These are phyloP conservation scores for Clonostachys rosea DNA, from an alignment of 2,329 filamentous ascomycete species.

Conservation along the genomic window DNA sequence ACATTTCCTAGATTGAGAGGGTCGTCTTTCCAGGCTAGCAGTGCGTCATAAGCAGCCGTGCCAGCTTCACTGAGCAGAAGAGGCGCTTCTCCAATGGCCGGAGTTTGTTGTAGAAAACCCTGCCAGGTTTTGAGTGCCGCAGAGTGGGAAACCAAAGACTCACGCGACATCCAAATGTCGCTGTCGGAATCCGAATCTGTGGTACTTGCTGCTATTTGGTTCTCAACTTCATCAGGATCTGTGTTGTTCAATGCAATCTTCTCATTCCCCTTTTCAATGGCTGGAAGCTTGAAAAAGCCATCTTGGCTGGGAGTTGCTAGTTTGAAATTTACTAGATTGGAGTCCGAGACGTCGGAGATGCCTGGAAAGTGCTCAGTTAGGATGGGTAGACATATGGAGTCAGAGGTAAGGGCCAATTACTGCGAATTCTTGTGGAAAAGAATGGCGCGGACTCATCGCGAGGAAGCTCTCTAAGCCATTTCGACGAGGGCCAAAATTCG, in stretches of 20 bases:
- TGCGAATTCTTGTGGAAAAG: slow-evolving; percentile 34
- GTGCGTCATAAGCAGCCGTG: slow-evolving; percentile 59
- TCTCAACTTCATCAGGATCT: slow-evolving; percentile 3
- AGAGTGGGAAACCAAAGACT: slow-evolving; percentile 17
- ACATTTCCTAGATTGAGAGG: slow-evolving; percentile 29
- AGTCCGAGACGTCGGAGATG: not conserved
- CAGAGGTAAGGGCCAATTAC: slow-evolving; percentile 10
- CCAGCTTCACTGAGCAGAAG: slow-evolving; percentile 67
- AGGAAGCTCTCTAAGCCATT: slow-evolving; percentile 31
- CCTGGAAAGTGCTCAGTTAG: not conserved
- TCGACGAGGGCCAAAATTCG: slow-evolving; percentile 53
- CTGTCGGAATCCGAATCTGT: not conserved
- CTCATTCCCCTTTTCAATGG: slow-evolving; percentile 6
- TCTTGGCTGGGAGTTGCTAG: slow-evolving; percentile 4
- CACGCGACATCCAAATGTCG: slow-evolving; percentile 41
- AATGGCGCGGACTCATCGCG: slow-evolving; percentile 20
- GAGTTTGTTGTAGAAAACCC: slow-evolving; percentile 40
- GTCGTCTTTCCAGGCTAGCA: slow-evolving; percentile 37
- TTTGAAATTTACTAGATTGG: not conserved
- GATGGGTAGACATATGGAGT: not conserved
- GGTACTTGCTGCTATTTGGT: too few species aligned
- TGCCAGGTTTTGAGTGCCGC: slow-evolving; percentile 65
- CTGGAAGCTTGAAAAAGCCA: slow-evolving; percentile 37
- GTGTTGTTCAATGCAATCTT: not conserved
- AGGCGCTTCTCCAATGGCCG: slow-evolving; percentile 25